phyloP scores from a whole-genome alignment of 768 basidiomycete species.

The Fomitopsis serialis region DNA sequence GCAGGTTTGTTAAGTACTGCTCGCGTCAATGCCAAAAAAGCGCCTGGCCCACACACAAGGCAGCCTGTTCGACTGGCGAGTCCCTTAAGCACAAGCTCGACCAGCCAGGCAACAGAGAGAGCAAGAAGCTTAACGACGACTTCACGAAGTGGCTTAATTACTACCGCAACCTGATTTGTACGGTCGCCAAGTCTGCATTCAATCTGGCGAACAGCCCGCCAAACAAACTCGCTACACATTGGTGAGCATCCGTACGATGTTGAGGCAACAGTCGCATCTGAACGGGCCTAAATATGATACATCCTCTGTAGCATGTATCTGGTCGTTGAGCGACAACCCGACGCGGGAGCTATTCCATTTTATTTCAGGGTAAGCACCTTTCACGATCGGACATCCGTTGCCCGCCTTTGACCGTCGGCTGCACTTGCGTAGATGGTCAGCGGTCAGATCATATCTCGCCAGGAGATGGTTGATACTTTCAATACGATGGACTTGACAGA shows the following conservation, averaged over 20 bases:
- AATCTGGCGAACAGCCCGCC: constrained; percentile 22
- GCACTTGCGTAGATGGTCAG: constrained; percentile 15
- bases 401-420: background rate
- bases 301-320: constrained; percentile 12
- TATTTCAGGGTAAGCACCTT: constrained; percentile 18
- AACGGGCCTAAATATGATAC: background rate
- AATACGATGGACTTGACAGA: constrained; percentile 7
- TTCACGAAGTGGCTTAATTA: constrained; percentile 23
- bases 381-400: background rate
- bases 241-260: constrained; percentile 3
- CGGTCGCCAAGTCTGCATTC: constrained; percentile 17
- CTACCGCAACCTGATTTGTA: constrained; percentile 18
- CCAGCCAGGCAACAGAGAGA: constrained; percentile 11
- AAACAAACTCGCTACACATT: constrained; percentile 22
- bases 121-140: constrained; percentile 14
- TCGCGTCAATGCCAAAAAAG: constrained; percentile 24
- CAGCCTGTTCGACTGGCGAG: constrained; percentile 7
- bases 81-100: constrained; percentile 6
- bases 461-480: constrained; percentile 14
- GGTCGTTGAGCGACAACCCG: constrained; percentile 15
- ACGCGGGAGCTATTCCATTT: constrained; percentile 12
- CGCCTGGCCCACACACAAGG: constrained; percentile 26
- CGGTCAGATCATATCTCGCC: constrained; percentile 20
- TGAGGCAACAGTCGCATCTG: too few relatives aligned
- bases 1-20: constrained; percentile 25